These are phyloP conservation scores for Alternaria sp. DNA, from an alignment of 2,329 filamentous ascomycete genomes.

Conservation along the genomic window DNA sequence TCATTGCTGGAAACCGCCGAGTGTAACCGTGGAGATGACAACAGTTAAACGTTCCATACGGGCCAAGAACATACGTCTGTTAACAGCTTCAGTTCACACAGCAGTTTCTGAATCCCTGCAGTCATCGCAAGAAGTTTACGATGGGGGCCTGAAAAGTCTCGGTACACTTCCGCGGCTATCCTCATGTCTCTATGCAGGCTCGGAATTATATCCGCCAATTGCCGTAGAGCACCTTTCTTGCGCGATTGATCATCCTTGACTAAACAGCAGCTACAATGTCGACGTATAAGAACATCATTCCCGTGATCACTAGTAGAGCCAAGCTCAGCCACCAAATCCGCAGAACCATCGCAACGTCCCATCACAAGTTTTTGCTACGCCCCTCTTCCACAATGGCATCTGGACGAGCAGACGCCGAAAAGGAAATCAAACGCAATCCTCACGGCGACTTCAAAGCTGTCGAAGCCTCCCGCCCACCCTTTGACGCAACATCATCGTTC, in stretches of 20 bases:
- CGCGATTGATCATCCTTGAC: conserved; percentile 14
- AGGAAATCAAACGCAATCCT: conserved; percentile 67
- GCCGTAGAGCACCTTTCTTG: conserved; percentile 14
- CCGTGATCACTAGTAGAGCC: neutral
- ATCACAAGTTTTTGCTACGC: neutral
- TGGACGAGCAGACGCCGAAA: conserved; percentile 57
- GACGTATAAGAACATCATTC: neutral
- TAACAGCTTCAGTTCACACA: neutral
- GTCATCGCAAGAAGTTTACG: neutral
- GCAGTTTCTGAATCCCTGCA: neutral
- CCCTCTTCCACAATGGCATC: conserved; percentile 23
- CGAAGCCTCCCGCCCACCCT: conserved; percentile 71
- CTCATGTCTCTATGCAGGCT: conserved; percentile 1
- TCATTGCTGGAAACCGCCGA: conserved; percentile 8
- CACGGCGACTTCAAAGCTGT: conserved; percentile 80
- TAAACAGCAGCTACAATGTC: conserved; percentile 1
- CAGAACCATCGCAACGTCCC: neutral
- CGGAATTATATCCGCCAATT: conserved; percentile 34
- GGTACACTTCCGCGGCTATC: conserved; percentile 18
- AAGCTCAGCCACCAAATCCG: neutral
- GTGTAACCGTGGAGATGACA: conserved; percentile 15
- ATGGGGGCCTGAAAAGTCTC: neutral
- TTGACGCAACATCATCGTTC: conserved; percentile 60
- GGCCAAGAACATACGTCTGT: neutral
- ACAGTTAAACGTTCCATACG: neutral